Conservation (phyloP, 352 stramenopile genomes). For the Pelagophyceae sp. region DNA sequence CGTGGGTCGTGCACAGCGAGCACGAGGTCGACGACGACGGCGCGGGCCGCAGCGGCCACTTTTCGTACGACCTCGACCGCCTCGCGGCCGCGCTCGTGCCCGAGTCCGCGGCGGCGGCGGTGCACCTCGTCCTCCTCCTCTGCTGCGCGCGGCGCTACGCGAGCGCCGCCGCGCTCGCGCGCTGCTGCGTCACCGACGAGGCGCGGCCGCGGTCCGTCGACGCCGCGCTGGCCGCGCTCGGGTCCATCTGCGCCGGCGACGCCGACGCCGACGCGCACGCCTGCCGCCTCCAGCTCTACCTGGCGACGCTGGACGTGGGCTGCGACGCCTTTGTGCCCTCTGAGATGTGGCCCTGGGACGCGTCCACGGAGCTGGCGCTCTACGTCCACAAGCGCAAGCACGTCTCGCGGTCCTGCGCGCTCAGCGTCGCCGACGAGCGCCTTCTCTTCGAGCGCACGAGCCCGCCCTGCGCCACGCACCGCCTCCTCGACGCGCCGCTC, state of each 20-base stretch:
- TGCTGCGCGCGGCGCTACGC: slow-evolving; percentile 69
- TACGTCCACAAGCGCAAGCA: slow-evolving; percentile 80
- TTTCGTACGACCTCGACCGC: slow-evolving; percentile 79
- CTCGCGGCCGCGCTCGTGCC: slow-evolving; percentile 69
- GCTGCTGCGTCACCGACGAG: slow-evolving; percentile 70
- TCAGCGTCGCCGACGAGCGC: slow-evolving; percentile 86
- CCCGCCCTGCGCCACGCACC: not conserved
- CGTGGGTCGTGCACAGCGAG: too few relatives aligned
- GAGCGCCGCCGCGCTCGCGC: slow-evolving; percentile 65
- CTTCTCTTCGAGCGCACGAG: slow-evolving; percentile 44
- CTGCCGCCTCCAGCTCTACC: slow-evolving; percentile 55
- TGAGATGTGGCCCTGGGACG: slow-evolving; percentile 52
- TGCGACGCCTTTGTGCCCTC: slow-evolving; percentile 50
- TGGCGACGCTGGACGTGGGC: slow-evolving; percentile 50
- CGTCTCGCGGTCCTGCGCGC: slow-evolving; percentile 76
- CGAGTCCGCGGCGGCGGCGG: slow-evolving; percentile 69
- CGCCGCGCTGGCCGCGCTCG: slow-evolving; percentile 59
- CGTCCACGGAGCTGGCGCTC: slow-evolving; percentile 60
- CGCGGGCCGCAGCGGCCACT: slow-evolving; percentile 49
- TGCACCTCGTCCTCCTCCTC: slow-evolving; percentile 79
- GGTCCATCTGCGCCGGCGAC: slow-evolving; percentile 62
- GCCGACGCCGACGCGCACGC: slow-evolving; percentile 66
- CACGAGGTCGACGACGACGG: too few relatives aligned
- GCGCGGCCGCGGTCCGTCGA: not conserved
- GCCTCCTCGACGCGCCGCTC: not conserved